Evolutionary conservation across 495 filamentous ascomycete species (phyloP).

Genomic region (Podospora tetraspora): DNA sequence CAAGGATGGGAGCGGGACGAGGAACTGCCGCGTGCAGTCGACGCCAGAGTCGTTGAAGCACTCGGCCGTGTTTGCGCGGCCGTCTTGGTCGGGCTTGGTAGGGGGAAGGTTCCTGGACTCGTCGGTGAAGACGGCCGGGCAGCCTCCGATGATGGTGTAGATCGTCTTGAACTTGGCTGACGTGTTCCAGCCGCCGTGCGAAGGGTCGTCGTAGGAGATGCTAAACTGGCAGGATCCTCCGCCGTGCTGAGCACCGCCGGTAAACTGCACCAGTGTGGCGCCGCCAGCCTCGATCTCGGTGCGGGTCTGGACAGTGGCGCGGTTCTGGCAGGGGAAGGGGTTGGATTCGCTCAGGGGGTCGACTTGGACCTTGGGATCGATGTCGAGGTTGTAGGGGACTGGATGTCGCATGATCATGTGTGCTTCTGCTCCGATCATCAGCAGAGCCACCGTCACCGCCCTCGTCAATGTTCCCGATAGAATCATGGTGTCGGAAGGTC

Average conservation of each 20-base stretch:
- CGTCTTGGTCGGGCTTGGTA: slow-evolving; percentile 15
- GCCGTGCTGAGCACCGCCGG: slow-evolving; percentile 57
- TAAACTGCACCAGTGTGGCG: slow-evolving; percentile 43
- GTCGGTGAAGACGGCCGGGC: slow-evolving; percentile 44
- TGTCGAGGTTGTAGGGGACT: slow-evolving; percentile 45
- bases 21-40: slow-evolving; percentile 24
- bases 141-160: slow-evolving; percentile 65
- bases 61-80: slow-evolving; percentile 14
- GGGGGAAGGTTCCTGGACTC: slow-evolving; percentile 30
- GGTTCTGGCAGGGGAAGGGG: slow-evolving; percentile 68
- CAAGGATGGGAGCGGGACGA: slow-evolving; percentile 24
- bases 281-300: slow-evolving; percentile 44
- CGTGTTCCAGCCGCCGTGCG: slow-evolving; percentile 35
- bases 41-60: slow-evolving; percentile 22
- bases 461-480: not conserved
- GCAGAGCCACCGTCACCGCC: not conserved
- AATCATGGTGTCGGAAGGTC: not conserved
- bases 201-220: slow-evolving; percentile 57
- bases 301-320: slow-evolving; percentile 27
- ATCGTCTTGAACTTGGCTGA: slow-evolving; percentile 59
- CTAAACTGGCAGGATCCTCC: slow-evolving; percentile 77
- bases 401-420: slow-evolving; percentile 67
- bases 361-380: slow-evolving; percentile 40
- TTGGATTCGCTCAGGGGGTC: slow-evolving; percentile 52
- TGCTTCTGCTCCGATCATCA: slow-evolving; percentile 9